phyloP scores from a whole-genome alignment of 805 yeast species.

The Kluyveromyces nonfermentans region DNA sequence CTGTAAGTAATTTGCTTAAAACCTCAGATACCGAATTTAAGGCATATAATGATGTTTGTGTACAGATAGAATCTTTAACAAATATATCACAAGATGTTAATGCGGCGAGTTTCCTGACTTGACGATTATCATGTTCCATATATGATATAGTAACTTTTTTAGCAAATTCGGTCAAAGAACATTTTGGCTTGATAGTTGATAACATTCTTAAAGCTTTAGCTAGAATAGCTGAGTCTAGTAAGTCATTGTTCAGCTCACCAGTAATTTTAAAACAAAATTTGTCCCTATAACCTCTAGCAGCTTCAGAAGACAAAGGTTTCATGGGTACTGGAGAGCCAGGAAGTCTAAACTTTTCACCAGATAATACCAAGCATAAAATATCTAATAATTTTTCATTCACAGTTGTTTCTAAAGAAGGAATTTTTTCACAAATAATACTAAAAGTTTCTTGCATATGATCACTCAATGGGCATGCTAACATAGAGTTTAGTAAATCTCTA shows the following conservation, averaged over 20 bases:
- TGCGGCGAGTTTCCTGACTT: constrained; percentile 77
- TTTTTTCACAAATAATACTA: constrained; percentile 52
- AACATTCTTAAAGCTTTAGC: constrained; percentile 75
- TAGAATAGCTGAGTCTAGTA: constrained; percentile 42
- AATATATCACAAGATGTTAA: constrained; percentile 72
- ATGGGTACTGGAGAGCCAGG: constrained; percentile 79
- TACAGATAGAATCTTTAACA: constrained; percentile 71
- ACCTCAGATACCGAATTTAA: constrained; percentile 78
- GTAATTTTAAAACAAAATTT: constrained; percentile 66
- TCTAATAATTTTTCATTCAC: constrained; percentile 66
- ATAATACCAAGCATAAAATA: constrained; percentile 60
- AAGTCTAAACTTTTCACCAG: constrained; percentile 71
- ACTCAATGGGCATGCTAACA: constrained; percentile 77
- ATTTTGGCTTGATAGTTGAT: constrained; percentile 62
- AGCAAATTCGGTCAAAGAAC: constrained; percentile 79
- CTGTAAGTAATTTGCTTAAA: constrained; percentile 64
- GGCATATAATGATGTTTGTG: constrained; percentile 73
- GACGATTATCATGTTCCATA: constrained; percentile 68
- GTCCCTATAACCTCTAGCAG: constrained; percentile 72
- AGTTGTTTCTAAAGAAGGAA: constrained; percentile 70
- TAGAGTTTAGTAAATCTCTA: constrained; percentile 66
- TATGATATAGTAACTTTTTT: constrained; percentile 76
- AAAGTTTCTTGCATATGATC: constrained; percentile 72
- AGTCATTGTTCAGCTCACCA: constrained; percentile 34
- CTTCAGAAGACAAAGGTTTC: constrained; percentile 46